phyloP scores from a whole-genome alignment of 441 rosid species.

The Hypseocharis bilobata region DNA sequence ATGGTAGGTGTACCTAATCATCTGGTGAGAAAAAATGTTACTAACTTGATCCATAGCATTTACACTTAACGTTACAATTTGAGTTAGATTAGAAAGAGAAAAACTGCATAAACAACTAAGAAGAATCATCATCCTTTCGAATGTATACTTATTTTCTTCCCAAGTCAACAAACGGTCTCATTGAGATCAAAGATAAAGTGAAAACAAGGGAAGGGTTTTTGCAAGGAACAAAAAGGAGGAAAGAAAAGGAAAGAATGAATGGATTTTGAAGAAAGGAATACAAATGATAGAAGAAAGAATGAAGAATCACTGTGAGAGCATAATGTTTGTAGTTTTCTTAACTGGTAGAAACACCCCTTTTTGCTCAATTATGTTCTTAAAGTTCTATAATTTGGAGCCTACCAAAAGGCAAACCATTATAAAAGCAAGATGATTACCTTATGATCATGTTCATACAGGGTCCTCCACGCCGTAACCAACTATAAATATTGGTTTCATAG shows the following conservation, averaged over 20 bases:
- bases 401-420: not conserved
- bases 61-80: not conserved
- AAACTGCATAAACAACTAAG: not conserved
- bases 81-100: not conserved
- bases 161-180: not conserved
- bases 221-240: not conserved
- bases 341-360: not conserved
- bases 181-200: not conserved
- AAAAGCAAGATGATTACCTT: slow-evolving; percentile 1
- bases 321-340: not conserved
- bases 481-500: not conserved
- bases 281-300: slow-evolving; percentile 3
- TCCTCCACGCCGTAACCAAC: not conserved
- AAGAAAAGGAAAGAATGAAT: not conserved
- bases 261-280: not conserved
- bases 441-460: slow-evolving; percentile 3
- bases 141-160: not conserved
- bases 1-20: not conserved
- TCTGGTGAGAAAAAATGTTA: not conserved
- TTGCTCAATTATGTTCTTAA: not conserved
- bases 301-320: not conserved
- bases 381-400: not conserved
- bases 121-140: not conserved
- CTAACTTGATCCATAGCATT: not conserved
- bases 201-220: not conserved